Base-by-base conservation (phyloP, 2,329 filamentous ascomycete species). In the Talaromyces funiculosus region DNA sequence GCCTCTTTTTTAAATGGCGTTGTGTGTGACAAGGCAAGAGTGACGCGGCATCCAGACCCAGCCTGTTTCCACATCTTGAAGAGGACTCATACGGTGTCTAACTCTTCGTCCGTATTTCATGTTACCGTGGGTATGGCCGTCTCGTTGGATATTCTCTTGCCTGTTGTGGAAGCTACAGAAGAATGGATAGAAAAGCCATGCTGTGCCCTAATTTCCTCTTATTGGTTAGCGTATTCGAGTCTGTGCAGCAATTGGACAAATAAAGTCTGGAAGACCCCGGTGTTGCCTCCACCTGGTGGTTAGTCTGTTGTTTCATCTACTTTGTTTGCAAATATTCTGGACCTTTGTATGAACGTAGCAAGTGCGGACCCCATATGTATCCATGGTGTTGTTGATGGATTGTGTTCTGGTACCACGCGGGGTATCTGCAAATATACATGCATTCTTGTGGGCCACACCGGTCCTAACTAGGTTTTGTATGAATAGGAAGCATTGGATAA, bases 1-100 rank as follows among this genome's bases (percentile, higher is more conserved):
- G 42, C 54, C 37, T 42, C 54, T 53, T 31, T 20, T 61, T 58
- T 45, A 53, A 57, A 51, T 51, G 29, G 29, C n/a, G n/a, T 51
- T 31, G 29, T 51, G 29, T 33, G 29, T 35, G 47, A 51, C 29
- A 35, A 35, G 47, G 47, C 47, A 51, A 51, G 47, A 51, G 47
- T 8, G 47, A 51, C n/a, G 29, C 47, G 47, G 47, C 33, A 29
- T 51, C 47, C 47, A 51, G 29, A 35, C 47, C 47, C 47, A 29
- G n/a, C 1, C 26, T 22, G 47, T 51, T 12, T 18, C 47, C 47
- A 51, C 47, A 14, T 35, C 22, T 22, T 33, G 24, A 20, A 31
- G 18, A 16, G 47, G 9, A 20, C 29, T 51, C 26, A 51, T 51
- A n/a, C 43, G 4, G 43, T 42, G 26, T 31, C 45, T 33, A 29